These are phyloP conservation scores for Neoboletus magnificus DNA, from an alignment of 768 basidiomycete species.

Conservation along the genomic window DNA sequence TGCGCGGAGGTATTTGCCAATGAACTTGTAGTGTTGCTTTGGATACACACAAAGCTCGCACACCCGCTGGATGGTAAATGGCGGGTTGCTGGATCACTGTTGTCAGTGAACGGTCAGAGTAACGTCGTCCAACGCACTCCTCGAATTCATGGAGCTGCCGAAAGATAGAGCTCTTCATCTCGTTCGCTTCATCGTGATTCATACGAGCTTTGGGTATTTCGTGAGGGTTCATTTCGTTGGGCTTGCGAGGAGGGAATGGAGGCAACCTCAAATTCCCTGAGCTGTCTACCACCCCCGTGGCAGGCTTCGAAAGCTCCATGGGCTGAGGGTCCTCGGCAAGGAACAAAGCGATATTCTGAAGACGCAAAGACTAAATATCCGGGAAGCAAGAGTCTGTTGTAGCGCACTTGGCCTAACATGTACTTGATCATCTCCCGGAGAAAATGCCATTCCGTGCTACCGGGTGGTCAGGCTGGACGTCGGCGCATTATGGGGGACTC, in stretches of 20 bases:
- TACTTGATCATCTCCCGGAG: slow-evolving; percentile 71
- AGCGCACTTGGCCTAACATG: slow-evolving; percentile 61
- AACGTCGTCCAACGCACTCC: slow-evolving; percentile 44
- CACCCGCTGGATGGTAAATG: slow-evolving; percentile 88
- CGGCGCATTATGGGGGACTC: background rate
- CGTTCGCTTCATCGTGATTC: slow-evolving; percentile 56
- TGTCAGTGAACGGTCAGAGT: slow-evolving; percentile 3
- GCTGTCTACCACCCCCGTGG: slow-evolving; percentile 26
- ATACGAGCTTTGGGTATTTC: slow-evolving; percentile 58
- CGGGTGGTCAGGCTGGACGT: slow-evolving; percentile 11
- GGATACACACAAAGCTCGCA: slow-evolving; percentile 78
- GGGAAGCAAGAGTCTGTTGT: background rate
- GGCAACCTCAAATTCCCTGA: slow-evolving; percentile 66
- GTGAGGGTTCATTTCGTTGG: slow-evolving; percentile 45
- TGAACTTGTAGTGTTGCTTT: slow-evolving; percentile 63
- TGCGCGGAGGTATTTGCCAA: slow-evolving; percentile 88
- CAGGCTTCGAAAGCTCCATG: slow-evolving; percentile 42
- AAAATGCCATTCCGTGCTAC: slow-evolving; percentile 65
- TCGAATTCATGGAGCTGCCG: slow-evolving; percentile 72
- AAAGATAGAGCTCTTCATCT: slow-evolving; percentile 55
- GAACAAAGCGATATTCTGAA: slow-evolving; percentile 51
- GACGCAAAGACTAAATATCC: background rate
- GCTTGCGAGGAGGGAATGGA: slow-evolving; percentile 65
- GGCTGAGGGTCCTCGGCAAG: slow-evolving; percentile 36
- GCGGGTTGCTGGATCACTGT: slow-evolving; percentile 45